These are phyloP conservation scores for Boletus vinaceobasis DNA, from an alignment of 768 basidiomycete genomes.

Conservation along the genomic window DNA sequence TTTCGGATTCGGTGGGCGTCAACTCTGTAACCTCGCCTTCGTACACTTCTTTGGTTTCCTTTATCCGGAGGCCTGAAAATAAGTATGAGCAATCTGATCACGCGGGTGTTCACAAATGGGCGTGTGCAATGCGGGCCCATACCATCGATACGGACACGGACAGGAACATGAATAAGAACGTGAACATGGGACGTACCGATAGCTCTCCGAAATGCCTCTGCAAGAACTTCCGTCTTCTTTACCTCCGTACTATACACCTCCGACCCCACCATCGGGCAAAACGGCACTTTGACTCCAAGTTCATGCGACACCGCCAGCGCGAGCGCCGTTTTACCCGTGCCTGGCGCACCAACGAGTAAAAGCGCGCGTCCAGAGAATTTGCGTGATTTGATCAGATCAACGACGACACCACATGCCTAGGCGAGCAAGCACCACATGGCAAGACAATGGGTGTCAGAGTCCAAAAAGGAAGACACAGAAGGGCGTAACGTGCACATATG, in stretches of 20 bases:
- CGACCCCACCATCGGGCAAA: conserved; percentile 97
- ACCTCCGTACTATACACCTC: conserved; percentile 97
- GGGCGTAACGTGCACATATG: not conserved
- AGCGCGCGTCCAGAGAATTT: conserved; percentile 93
- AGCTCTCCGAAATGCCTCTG: conserved; percentile 90
- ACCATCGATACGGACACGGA: not conserved
- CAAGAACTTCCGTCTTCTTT: conserved; percentile 97
- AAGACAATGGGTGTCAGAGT: not conserved
- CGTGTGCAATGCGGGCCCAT: no score
- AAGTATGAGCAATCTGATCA: not conserved
- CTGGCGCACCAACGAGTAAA: conserved; percentile 90
- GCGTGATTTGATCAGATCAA: conserved; percentile 85
- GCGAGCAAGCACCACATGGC: not conserved
- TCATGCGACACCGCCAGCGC: conserved; percentile 96
- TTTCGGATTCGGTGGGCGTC: conserved; percentile 94
- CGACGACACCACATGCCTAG: conserved; percentile 88
- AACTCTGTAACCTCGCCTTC: conserved; percentile 98
- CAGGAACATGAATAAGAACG: not conserved
- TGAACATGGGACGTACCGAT: conserved; percentile 68
- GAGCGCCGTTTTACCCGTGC: conserved; percentile 97
- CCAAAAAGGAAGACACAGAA: not conserved
- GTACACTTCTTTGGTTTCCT: conserved; percentile 98
- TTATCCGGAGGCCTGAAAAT: conserved; percentile 77
- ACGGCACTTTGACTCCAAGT: conserved; percentile 90
- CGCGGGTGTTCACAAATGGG: not conserved